Evolutionary conservation across 257 asterid species (phyloP).

Genomic region (Gentiana dahurica): DNA sequence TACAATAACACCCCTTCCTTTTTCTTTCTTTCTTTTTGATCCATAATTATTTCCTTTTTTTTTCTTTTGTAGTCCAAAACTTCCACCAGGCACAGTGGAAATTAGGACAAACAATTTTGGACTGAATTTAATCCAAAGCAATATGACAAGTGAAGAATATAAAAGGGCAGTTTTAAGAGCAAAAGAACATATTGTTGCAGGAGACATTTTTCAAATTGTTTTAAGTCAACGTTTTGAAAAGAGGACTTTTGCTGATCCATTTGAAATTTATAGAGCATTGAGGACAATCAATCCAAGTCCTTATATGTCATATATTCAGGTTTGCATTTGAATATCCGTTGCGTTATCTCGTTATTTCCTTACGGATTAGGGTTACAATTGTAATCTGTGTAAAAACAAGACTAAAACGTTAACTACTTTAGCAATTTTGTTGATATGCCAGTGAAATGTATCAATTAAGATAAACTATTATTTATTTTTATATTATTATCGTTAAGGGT

Average conservation of each 20-base stretch:
- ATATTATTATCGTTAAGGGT: too few species aligned
- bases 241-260: conserved; percentile 87
- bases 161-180: conserved; percentile 63
- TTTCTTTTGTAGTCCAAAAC: conserved; percentile 41
- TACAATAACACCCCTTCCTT: too few species aligned
- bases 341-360: not conserved
- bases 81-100: conserved; percentile 51
- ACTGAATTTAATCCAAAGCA: conserved; percentile 34
- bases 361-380: too few species aligned
- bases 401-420: not conserved
- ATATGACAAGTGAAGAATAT: conserved; percentile 68
- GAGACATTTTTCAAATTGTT: conserved; percentile 83
- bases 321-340: conserved; percentile 14
- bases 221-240: conserved; percentile 81
- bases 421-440: too few species aligned
- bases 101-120: conserved; percentile 35
- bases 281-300: conserved; percentile 95
- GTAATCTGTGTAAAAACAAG: too few species aligned
- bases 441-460: too few species aligned
- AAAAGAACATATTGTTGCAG: conserved; percentile 74
- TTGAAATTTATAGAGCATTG: conserved; percentile 83
- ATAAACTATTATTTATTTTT: too few species aligned
- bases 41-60: too few species aligned
- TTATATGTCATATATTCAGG: conserved; percentile 82
- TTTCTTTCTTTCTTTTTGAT: too few species aligned